These are phyloP conservation scores for Diospyros lotus DNA, from an alignment of 148 eudicot genomes.

Conservation along the genomic window DNA sequence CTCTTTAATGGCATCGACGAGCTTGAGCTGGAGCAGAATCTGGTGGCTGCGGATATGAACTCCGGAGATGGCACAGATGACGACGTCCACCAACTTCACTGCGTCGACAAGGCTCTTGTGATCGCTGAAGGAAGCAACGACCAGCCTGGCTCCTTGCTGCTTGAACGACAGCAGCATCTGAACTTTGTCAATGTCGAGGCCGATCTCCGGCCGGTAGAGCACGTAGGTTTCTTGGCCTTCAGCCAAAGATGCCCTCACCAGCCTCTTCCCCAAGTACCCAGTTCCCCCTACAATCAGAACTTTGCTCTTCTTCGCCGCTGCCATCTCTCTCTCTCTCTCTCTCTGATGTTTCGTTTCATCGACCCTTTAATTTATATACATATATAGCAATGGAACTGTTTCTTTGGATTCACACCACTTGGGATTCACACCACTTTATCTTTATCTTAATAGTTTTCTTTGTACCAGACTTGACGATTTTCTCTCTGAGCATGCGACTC, in stretches of 20 bases:
- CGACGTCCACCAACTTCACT: constrained; percentile 66
- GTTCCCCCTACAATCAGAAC: constrained; percentile 51
- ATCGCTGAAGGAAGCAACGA: constrained; percentile 48
- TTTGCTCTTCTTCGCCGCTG: constrained; percentile 24
- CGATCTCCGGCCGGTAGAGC: constrained; percentile 34
- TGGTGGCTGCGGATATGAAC: constrained; percentile 61
- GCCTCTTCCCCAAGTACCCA: constrained; percentile 46
- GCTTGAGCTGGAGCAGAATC: constrained; percentile 57
- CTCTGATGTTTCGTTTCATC: too few species aligned
- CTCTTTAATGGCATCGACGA: constrained; percentile 75
- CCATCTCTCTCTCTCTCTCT: constrained; percentile 12
- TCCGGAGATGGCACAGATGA: constrained; percentile 69
- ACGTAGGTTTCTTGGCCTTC: constrained; percentile 41
- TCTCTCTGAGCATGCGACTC: too few species aligned
- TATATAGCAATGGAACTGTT: too few species aligned
- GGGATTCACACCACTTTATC: too few species aligned
- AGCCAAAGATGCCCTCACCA: constrained; percentile 44
- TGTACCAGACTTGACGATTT: too few species aligned
- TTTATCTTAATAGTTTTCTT: too few species aligned
- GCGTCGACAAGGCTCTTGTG: constrained; percentile 70
- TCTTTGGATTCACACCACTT: too few species aligned
- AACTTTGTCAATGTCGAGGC: constrained; percentile 38
- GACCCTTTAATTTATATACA: too few species aligned
- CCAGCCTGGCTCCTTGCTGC: constrained; percentile 29
- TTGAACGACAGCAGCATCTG: constrained; percentile 37